Evolutionary conservation across 2,329 filamentous ascomycete genomes (phyloP), one percentile per base, ranked within the genome.

Genomic region (Aspergillus vadensis): DNA sequence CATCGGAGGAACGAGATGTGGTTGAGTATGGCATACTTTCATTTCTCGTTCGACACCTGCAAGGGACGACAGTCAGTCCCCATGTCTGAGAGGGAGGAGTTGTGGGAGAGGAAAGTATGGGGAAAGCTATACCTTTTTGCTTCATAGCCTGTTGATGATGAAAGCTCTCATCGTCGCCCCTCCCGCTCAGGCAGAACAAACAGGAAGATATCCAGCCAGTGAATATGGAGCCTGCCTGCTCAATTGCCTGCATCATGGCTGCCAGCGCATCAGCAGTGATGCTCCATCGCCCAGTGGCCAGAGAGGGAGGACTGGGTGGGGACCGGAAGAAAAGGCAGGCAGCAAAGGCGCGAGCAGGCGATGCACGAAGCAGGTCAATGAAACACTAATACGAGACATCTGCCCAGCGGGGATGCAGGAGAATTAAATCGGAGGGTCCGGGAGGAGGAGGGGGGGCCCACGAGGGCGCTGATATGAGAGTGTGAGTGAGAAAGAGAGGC

Each of bases 1-100:
- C 78, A 80, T 81, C 6, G 79, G 79, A 25, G 78, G 74, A 49
- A 81, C 74, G 44, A 79, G 75, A 66, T 77, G 75, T 61, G 80
- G 80, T 66, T 82, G 79, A 57, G 76, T 73, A 59, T 78, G 74
- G 68, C 75, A 79, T 69, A 81, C 70, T 67, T 73, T 68, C 77
- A 80, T 79, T 60, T 79, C 75, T 65, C 77, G 73, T 59, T 80
- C 72, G 43, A 76, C 64, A 44, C 72, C 77, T 80, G 55, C 8
- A 57, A 27, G 55, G 53, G 53, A 56, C 27, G 44, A 36, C 30
- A 38, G 44, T 68, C 44, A 63, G 51, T 59, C n/a, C 14, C 38
- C 14, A 47, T 44, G 44, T 56, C 30, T 51, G 36, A 30, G 43
- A 17, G 17, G 55, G 43, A 27, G 52, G 17, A 36, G 54, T 25